Evolutionary conservation across 345 rosid genomes (phyloP), one percentile per base, ranked within the genome.

Genomic region (Pugionium cornutum): DNA sequence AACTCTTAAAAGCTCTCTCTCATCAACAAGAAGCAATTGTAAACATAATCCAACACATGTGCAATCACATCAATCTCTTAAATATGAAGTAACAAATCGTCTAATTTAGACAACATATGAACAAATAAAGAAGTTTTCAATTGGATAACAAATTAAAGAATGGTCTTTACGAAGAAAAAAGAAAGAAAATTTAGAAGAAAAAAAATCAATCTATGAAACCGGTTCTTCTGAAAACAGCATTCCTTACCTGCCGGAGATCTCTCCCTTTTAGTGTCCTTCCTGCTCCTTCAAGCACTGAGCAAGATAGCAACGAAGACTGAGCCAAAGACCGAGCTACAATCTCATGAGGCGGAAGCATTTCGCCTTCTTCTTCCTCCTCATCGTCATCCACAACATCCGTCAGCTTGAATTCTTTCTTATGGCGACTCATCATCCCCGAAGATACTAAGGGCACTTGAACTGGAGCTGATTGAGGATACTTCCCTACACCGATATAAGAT

Each of bases 261-360:
- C 92, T 88, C 66, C 97, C 97, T 77, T 88, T 90, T 29, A 90
- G 90, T 41, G 96, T 91, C 68, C 96, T 77, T 29, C 97, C 97
- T 1, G 80, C 91, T 31, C 96, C 97, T 74, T 88, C 97, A 35
- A 91, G 84, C 75, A 91, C 96, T 1, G 96, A 86, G 78, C 83
- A 81, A 2, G 92, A 75, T 41, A 88, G 26, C 28, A 68, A 37
- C 8, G 86, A 82, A 26, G 92, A 76, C 64, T 83, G 79, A 8
- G 90, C 75, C 64, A 78, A 66, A 32, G 81, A 79, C 81, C 86
- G 76, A 18, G 89, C 92, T 74, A 91, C 91, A 35, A 88, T 83
- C 85, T 86, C 91, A 44, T 91, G 97, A 10, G 97, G 97, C 33
- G 96, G 91, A 67, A 90, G 78, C 88, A 82, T 80, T 75, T 81